Percentiles rank a stretch among this genome's conserved stretches.
Conservation (phyloP, 2,329 filamentous ascomycete species). For the Penicillium sp. region DNA sequence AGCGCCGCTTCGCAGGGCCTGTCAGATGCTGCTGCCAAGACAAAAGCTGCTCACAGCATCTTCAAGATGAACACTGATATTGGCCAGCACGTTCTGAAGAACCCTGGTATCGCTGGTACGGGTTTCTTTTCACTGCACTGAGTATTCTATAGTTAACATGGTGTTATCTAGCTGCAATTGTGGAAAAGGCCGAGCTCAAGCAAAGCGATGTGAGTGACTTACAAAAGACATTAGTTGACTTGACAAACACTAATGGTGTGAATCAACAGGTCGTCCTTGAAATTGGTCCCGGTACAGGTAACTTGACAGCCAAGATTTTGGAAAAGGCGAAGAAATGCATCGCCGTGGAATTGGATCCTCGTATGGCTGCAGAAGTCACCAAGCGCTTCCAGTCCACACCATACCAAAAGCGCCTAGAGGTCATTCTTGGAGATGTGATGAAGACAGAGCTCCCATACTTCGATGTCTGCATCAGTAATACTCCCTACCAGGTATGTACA, state of each 20-base stretch:
- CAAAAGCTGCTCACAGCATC: slow-evolving; percentile 61
- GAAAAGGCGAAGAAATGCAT: slow-evolving; percentile 76
- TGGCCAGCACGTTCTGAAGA: slow-evolving; percentile 87
- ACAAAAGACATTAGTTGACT: not conserved
- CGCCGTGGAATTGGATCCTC: slow-evolving; percentile 84
- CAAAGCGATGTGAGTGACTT: slow-evolving; percentile 57
- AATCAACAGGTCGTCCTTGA: slow-evolving; percentile 64
- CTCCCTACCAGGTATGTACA: slow-evolving; percentile 54
- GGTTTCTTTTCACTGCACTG: slow-evolving; percentile 30
- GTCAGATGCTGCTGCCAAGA: slow-evolving; percentile 40
- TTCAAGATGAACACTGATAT: slow-evolving; percentile 96
- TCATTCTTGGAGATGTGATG: slow-evolving; percentile 85
- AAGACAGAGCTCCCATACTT: slow-evolving; percentile 73
- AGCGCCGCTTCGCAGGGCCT: slow-evolving; percentile 33
- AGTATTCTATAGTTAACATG: not conserved
- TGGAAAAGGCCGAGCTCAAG: slow-evolving; percentile 79
- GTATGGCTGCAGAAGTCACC: slow-evolving; percentile 92
- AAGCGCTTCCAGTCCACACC: slow-evolving; percentile 88
- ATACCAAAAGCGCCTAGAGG: slow-evolving; percentile 71
- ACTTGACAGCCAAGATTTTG: slow-evolving; percentile 79
- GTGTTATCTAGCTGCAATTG: slow-evolving; percentile 43
- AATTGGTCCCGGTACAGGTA: slow-evolving; percentile 82
- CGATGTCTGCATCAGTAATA: slow-evolving; percentile 76
- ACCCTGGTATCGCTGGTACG: slow-evolving; percentile 64
- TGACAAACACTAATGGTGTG: slow-evolving; percentile 2